These are phyloP conservation scores for Hortaea sp. DNA, from an alignment of 2,329 filamentous ascomycete species.

Conservation along the genomic window DNA sequence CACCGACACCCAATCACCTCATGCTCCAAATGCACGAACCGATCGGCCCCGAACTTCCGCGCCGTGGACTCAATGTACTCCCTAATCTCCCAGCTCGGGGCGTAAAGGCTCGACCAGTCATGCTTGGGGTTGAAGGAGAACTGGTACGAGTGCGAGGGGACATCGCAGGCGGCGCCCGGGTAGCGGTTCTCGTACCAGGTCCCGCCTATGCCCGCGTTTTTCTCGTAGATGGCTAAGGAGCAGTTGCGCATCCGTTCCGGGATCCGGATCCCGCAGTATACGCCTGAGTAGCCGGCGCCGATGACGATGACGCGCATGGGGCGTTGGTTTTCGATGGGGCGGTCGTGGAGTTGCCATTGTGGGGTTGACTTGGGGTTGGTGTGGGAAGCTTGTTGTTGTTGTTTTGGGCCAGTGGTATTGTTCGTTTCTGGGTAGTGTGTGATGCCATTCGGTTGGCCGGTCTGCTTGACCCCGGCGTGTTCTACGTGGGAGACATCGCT, in stretches of 20 bases:
- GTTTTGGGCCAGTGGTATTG: constrained; percentile 4
- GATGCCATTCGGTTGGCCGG: constrained; percentile 6
- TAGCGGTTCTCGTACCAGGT: constrained; percentile 34
- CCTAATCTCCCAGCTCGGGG: constrained; percentile 31
- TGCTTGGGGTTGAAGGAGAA: constrained; percentile 27
- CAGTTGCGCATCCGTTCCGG: constrained; percentile 31
- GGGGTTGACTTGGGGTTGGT: background rate
- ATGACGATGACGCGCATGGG: constrained; percentile 36
- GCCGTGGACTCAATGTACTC: constrained; percentile 32
- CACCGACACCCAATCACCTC: constrained; percentile 30
- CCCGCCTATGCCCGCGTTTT: constrained; percentile 30
- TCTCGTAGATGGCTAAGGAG: constrained; percentile 35
- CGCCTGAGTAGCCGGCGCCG: constrained; percentile 28
- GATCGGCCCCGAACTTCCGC: constrained; percentile 30
- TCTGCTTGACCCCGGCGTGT: constrained; percentile 1
- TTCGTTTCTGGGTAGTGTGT: background rate
- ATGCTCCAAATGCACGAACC: constrained; percentile 29
- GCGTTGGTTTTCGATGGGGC: constrained; percentile 33
- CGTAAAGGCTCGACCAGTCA: constrained; percentile 26
- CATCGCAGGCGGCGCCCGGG: constrained; percentile 34
- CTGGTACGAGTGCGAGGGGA: constrained; percentile 28
- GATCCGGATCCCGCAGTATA: constrained; percentile 36
- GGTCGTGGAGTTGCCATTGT: constrained; percentile 26
- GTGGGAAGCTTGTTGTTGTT: constrained; percentile 4
- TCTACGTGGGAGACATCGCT: constrained; percentile 10